Percentiles rank a stretch among this genome's conserved stretches.
Conservation (phyloP, 2,329 filamentous ascomycete genomes). For the Samsoniella hepiali region DNA sequence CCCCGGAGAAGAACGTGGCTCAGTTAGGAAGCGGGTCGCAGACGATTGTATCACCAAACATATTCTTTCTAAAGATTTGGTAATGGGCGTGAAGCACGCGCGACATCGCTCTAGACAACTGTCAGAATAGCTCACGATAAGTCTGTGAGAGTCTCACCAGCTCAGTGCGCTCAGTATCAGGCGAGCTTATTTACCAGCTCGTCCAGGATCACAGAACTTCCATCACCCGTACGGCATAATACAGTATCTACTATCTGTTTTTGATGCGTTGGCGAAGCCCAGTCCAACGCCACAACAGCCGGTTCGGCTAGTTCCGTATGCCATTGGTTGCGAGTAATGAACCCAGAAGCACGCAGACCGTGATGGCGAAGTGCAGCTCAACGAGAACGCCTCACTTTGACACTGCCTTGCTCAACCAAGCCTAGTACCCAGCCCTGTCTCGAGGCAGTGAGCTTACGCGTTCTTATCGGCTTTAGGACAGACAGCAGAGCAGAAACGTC, state of each 20-base stretch:
- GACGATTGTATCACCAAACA: background rate
- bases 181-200: no score
- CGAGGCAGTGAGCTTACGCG: no score
- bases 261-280: no score
- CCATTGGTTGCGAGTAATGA: background rate
- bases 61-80: no score
- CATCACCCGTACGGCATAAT: no score
- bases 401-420: background rate
- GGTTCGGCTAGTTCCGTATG: background rate
- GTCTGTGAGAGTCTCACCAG: no score
- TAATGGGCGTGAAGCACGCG: no score
- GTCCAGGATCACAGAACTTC: no score
- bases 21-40: background rate
- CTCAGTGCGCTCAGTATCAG: no score
- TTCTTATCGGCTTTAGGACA: background rate
- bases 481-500: background rate
- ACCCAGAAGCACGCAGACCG: background rate
- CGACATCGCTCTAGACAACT: no score
- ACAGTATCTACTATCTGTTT: no score
- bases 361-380: background rate
- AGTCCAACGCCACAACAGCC: background rate
- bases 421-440: background rate
- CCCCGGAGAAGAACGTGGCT: background rate
- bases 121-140: no score
- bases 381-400: background rate